Conservation (phyloP, 148 eudicot species). For the Camellia granthamiana region DNA sequence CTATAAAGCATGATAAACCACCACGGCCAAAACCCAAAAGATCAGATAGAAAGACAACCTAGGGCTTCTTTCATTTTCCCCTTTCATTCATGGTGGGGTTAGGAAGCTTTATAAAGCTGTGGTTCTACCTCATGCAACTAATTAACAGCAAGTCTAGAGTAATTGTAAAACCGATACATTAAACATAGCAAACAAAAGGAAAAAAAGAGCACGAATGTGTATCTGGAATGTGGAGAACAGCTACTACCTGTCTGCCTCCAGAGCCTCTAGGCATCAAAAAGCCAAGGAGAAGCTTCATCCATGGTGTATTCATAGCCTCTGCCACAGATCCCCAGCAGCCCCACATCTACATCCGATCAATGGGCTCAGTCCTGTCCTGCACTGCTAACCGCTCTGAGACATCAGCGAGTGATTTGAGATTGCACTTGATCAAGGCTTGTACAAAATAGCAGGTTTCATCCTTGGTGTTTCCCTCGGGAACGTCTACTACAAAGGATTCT, state of each 20-base stretch:
- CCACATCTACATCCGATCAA: conserved; percentile 29
- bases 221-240: conserved; percentile 2
- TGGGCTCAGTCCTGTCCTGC: conserved; percentile 43
- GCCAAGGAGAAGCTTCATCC: conserved; percentile 30
- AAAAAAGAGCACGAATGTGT: conserved; percentile 1
- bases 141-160: conserved; percentile 15
- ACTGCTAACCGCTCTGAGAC: conserved; percentile 41
- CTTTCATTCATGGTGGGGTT: not conserved
- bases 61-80: conserved; percentile 9
- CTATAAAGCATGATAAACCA: not conserved
- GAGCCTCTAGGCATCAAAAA: conserved; percentile 16
- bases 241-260: conserved; percentile 21
- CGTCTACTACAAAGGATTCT: conserved; percentile 50
- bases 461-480: conserved; percentile 47
- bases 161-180: conserved; percentile 6
- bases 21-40: not conserved
- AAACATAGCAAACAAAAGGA: not conserved
- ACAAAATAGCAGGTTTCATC: conserved; percentile 52
- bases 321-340: not conserved
- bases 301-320: conserved; percentile 14
- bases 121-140: conserved; percentile 2
- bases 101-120: conserved; percentile 14
- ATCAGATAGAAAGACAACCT: conserved; percentile 4
- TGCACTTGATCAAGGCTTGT: conserved; percentile 49
- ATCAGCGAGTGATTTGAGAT: conserved; percentile 46